Evolutionary conservation across 2,329 filamentous ascomycete species (phyloP), one percentile per base, ranked within the genome.

Genomic region (Beauveria pseudobassiana): DNA sequence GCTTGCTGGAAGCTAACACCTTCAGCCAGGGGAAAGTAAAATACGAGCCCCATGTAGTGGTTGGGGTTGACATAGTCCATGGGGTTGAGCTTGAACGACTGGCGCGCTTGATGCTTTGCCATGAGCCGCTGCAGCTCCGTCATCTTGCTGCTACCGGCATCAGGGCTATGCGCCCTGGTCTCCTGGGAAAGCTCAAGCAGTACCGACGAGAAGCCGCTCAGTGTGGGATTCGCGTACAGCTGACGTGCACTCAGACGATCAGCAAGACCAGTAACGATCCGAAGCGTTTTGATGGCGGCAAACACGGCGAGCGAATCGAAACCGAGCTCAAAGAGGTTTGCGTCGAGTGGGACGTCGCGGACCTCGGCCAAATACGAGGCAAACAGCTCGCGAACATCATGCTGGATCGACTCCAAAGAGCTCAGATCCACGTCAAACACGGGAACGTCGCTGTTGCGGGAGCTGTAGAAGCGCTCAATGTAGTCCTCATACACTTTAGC

Each of bases 381-480:
- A 14, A 69, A 52, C 1, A 69, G 61, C 5, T 67, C 62, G 14
- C 65, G 64, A 10, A 71, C 28, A 5, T 60, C 57, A 14, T 56
- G 51, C 7, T 63, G 63, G 55, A 70, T 67, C 9, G 68, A 65
- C 24, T 67, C 66, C 4, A 64, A 22, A 0, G 70, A 73, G 10
- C 45, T 63, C 12, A 62, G 66, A 9, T 69, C 67, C 10, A 69
- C 57, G 10, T 59, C 59, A 18, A 70, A 54, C 1, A 57, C 57
- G 4, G 63, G 42, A 1, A 59, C 22, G 10, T 65, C 66, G 14
- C 66, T 63, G 24, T 46, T 60, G 8, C 64, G 64, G 2, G 69
- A 65, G 20, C 55, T 62, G 64, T 82, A 83, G 5, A 82, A 69
- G 0, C 71, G 70, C 5, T 81, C 75, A 46, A 83, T 82, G 61